Percentiles rank a stretch among this genome's conserved stretches.
phyloP scores from a whole-genome alignment of 1,284 basidiomycete species.

The Cronartium quercuum region DNA sequence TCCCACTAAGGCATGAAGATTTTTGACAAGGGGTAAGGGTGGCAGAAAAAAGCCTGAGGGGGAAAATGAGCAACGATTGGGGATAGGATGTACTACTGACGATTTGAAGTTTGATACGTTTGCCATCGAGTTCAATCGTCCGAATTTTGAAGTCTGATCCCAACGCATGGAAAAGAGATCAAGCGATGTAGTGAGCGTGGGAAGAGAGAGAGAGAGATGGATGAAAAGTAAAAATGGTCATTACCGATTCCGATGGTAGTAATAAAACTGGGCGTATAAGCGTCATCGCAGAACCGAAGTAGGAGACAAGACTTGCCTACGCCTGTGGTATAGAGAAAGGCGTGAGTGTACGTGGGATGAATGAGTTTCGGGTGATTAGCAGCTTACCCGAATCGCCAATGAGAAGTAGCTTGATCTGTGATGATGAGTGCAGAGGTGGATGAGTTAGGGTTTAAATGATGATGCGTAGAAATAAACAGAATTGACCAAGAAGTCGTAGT shows the following conservation, averaged over 20 bases:
- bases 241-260: conserved; percentile 76
- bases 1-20: conserved; percentile 67
- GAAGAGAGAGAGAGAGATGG: not conserved
- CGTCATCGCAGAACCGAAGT: conserved; percentile 98
- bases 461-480: not conserved
- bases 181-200: not conserved
- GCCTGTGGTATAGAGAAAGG: conserved; percentile 42
- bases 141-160: conserved; percentile 92
- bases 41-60: not conserved
- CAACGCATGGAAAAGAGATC: not conserved
- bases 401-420: conserved; percentile 66
- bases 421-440: not conserved
- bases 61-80: conserved; percentile 7
- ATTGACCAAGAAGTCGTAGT: conserved; percentile 38
- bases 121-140: conserved; percentile 91
- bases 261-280: conserved; percentile 99
- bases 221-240: not conserved
- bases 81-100: conserved; percentile 54
- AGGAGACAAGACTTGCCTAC: conserved; percentile 97
- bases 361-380: no score
- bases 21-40: no score
- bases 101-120: conserved; percentile 92
- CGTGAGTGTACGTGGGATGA: not conserved
- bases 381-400: conserved; percentile 86
- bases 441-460: not conserved